phyloP scores from a whole-genome alignment of 345 rosid species.

The Microcos paniculata region DNA sequence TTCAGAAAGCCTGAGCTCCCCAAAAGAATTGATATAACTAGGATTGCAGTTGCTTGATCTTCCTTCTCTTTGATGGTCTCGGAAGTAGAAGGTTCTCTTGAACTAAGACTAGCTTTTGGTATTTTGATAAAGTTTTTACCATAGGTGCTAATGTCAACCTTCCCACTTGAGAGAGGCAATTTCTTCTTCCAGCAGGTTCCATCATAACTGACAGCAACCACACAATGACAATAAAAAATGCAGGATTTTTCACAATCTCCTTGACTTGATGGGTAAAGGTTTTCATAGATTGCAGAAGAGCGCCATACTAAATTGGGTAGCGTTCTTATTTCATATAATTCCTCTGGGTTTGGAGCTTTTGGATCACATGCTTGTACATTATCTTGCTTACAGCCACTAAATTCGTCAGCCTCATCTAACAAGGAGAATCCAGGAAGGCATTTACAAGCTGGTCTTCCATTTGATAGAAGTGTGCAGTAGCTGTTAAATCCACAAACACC shows the following conservation, averaged over 20 bases:
- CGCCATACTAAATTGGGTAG: constrained; percentile 10
- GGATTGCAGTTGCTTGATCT: neutral
- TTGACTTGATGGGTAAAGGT: constrained; percentile 6
- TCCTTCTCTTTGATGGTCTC: neutral
- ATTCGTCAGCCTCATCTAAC: constrained; percentile 11
- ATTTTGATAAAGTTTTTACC: constrained; percentile 19
- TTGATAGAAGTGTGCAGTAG: constrained; percentile 7
- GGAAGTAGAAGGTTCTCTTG: neutral
- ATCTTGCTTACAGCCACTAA: constrained; percentile 19
- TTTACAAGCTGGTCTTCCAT: constrained; percentile 17
- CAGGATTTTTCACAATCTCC: constrained; percentile 18
- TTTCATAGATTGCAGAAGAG: constrained; percentile 15
- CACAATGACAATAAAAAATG: constrained; percentile 23
- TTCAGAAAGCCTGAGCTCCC: constrained; percentile 28
- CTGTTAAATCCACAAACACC: constrained; percentile 35
- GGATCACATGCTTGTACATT: constrained; percentile 16
- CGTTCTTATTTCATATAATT: constrained; percentile 12
- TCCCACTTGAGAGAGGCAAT: constrained; percentile 25
- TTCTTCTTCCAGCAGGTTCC: constrained; percentile 23
- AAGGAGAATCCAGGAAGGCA: constrained; percentile 26
- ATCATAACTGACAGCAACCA: constrained; percentile 4
- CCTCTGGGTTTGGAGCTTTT: constrained; percentile 15
- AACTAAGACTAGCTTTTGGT: constrained; percentile 12
- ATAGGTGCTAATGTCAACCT: neutral
- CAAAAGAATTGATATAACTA: constrained; percentile 10